Base-by-base conservation (phyloP, 768 basidiomycete genomes). In the Suillus bovinus region DNA sequence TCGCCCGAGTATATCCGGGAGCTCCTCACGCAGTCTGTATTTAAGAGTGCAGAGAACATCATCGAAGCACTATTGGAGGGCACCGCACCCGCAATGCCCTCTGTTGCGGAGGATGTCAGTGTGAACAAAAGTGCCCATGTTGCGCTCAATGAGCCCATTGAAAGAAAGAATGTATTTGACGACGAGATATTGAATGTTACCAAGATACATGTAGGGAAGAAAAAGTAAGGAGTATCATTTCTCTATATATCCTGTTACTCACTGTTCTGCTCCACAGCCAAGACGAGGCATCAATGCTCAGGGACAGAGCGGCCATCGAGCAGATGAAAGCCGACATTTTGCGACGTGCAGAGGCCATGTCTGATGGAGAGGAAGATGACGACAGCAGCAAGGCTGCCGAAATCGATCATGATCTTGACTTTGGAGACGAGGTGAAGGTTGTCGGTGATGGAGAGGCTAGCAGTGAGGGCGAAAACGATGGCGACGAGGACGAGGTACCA, bases 271-370 rank as follows among this genome's bases (percentile, higher is more conserved):
- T 41, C 47, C 56, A 33, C 55, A 86, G 86, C 27, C 80, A 81
- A 38, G 81, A 85, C 33, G 78, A 76, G 16, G 66, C 69, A n/a
- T 69, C 71, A 20, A 68, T 84, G 16, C 71, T 86, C 9, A 79
- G 80, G 16, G 90, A 94, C 67, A 81, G 80, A 6, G 73, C 79
- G 1, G 83, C 84, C 69, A 80, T 85, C n/a, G 87, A 87, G 46
- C 77, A 88, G 66, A 89, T 95, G 84, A 94, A 96, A 69, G 85
- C 85, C 1, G 88, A 91, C 59, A 95, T 95, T 67, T 79, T 95
- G 16, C 84, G 91, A 31, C 82, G 90, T 5, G 88, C 85, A 0
- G 89, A 94, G 68, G 84, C 80, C 20, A 82, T 88, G 39, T 81
- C 82, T 0, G 81, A 83, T 29, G 87, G 88, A n/a, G 88, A 87